Percentiles rank a stretch among this genome's conserved stretches.
phyloP scores from a whole-genome alignment of 768 basidiomycete genomes.

The Glaciozyma martinii region DNA sequence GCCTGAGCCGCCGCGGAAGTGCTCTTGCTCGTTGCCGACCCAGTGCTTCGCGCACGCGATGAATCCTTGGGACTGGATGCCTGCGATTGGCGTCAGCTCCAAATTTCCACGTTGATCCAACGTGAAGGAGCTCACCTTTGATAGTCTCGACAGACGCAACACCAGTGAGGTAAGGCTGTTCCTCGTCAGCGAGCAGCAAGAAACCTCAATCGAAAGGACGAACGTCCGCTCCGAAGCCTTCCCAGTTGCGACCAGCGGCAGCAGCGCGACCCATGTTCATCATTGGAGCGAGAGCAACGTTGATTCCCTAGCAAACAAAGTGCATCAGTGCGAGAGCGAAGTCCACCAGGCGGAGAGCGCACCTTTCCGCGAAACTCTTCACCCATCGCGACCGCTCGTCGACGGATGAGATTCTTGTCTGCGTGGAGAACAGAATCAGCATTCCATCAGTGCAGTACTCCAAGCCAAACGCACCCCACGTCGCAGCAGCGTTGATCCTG shows the following conservation, averaged over 20 bases:
- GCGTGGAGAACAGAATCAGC: not conserved
- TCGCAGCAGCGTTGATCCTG: constrained; percentile 4
- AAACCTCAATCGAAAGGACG: not conserved
- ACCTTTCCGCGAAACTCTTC: not conserved
- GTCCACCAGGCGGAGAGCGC: not conserved
- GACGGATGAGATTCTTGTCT: not conserved
- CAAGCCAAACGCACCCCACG: not conserved
- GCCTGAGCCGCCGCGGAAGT: constrained; percentile 39
- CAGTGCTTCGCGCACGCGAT: constrained; percentile 45
- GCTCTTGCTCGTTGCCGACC: constrained; percentile 47
- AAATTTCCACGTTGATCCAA: too few relatives aligned
- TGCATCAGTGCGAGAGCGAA: not conserved
- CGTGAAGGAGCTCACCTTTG: constrained; percentile 1
- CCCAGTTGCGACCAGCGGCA: constrained; percentile 25
- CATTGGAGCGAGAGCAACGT: constrained; percentile 45
- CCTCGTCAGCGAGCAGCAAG: not conserved
- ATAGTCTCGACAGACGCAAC: constrained; percentile 9
- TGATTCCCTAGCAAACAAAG: not conserved
- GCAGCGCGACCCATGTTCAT: constrained; percentile 26
- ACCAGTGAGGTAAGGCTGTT: constrained; percentile 13
- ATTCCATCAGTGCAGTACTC: not conserved
- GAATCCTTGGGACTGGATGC: constrained; percentile 30
- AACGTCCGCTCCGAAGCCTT: constrained; percentile 19
- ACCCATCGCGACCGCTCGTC: not conserved
- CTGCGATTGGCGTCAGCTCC: too few relatives aligned